Evolutionary conservation across 2,329 filamentous ascomycete species (phyloP).

Genomic region (Diaporthe sp.): DNA sequence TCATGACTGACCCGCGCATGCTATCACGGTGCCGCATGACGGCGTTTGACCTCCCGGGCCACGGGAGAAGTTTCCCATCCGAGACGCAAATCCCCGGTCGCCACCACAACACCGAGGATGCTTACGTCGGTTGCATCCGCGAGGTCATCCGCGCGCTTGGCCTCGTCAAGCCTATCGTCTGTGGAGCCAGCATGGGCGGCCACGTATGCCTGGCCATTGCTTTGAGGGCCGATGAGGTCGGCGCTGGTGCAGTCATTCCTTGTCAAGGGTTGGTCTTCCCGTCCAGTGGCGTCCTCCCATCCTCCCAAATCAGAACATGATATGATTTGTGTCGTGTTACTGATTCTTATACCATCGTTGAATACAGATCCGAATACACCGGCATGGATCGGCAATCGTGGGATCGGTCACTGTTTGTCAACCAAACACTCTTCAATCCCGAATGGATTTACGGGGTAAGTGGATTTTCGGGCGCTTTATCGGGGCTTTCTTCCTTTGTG

Average conservation of each 20-base stretch:
- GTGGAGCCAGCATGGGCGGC: conserved; percentile 61
- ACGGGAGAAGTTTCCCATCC: conserved; percentile 58
- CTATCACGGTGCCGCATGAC: conserved; percentile 59
- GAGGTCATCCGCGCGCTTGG: conserved; percentile 55
- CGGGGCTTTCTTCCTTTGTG: too few species aligned
- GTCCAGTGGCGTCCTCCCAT: too few species aligned
- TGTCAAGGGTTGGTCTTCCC: conserved; percentile 46
- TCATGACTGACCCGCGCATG: conserved; percentile 60
- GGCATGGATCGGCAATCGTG: conserved; percentile 51
- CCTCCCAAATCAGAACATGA: too few species aligned
- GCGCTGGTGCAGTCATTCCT: conserved; percentile 56
- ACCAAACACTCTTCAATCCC: conserved; percentile 57
- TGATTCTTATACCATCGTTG: too few species aligned
- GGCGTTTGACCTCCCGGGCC: conserved; percentile 60
- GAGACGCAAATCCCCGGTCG: conserved; percentile 51
- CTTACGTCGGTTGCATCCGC: conserved; percentile 56
- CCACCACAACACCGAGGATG: conserved; percentile 59
- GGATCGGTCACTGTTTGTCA: conserved; percentile 57
- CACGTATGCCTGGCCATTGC: conserved; percentile 60
- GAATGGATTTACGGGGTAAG: conserved; percentile 57
- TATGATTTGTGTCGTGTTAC: too few species aligned
- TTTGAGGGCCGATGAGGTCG: conserved; percentile 56
- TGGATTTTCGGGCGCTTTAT: too few species aligned
- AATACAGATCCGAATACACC: conserved; percentile 37
- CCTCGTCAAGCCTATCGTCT: conserved; percentile 57